Conservation (phyloP, 768 basidiomycete species). For the Xerocomus spinulosus region DNA sequence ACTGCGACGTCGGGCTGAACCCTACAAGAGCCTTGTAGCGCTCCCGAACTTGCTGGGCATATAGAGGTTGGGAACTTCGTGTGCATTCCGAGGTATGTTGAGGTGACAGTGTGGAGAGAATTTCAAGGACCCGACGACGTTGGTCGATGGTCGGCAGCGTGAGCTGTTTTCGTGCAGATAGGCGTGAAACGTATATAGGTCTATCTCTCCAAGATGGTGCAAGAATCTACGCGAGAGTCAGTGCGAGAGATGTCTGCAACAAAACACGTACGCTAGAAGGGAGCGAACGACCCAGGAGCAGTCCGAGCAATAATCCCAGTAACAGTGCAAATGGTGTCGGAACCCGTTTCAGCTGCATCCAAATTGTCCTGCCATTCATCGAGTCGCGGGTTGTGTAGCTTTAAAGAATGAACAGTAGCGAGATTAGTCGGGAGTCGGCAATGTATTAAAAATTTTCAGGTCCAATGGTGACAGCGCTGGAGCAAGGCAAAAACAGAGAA, state of each 20-base stretch:
- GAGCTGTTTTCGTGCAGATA: conserved; percentile 57
- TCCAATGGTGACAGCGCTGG: too few relatives aligned
- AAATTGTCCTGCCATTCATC: conserved; percentile 26
- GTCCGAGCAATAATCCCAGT: conserved; percentile 58
- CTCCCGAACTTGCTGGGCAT: conserved; percentile 77
- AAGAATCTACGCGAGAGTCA: conserved; percentile 17
- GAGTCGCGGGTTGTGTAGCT: conserved; percentile 2
- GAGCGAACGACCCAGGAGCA: conserved; percentile 49
- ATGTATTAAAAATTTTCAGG: not conserved
- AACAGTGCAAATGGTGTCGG: conserved; percentile 54
- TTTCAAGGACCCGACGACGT: conserved; percentile 78
- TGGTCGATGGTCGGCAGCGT: conserved; percentile 79
- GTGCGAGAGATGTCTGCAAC: not conserved
- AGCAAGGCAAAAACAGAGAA: too few relatives aligned
- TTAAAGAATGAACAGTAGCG: not conserved
- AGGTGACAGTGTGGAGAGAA: conserved; percentile 81
- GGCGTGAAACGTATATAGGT: conserved; percentile 42
- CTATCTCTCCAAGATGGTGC: conserved; percentile 51
- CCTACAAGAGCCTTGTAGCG: conserved; percentile 85
- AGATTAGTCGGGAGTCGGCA: not conserved
- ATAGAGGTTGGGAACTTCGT: conserved; percentile 76
- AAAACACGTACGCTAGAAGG: conserved; percentile 33
- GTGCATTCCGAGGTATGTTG: conserved; percentile 95
- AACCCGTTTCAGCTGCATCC: conserved; percentile 39
- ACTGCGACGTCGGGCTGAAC: conserved; percentile 53